A percentile compares a stretch with the other conserved stretches of the same genome.
Evolutionary conservation across 345 rosid genomes (phyloP).

Genomic region (Punica granatum): DNA sequence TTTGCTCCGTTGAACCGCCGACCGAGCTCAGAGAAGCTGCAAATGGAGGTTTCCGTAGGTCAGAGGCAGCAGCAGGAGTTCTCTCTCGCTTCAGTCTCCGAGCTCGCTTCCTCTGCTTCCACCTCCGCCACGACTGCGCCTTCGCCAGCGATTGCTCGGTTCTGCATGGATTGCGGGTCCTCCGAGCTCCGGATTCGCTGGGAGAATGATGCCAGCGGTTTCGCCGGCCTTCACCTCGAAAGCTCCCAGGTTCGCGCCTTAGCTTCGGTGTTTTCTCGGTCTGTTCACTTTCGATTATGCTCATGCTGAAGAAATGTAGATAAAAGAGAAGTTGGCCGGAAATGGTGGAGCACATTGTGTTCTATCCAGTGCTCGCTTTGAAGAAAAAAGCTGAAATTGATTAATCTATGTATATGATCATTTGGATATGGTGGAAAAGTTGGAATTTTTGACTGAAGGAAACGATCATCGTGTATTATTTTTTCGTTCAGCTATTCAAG

Average conservation of each 20-base stretch:
- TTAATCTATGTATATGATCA: neutral
- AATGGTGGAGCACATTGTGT: neutral
- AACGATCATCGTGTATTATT: neutral
- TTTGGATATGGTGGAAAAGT: neutral
- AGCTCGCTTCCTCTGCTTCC: constrained; percentile 42
- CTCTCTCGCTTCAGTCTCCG: constrained; percentile 45
- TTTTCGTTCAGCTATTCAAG: constrained; percentile 60
- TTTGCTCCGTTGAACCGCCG: neutral
- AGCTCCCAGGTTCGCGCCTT: constrained; percentile 4
- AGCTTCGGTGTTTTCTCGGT: neutral
- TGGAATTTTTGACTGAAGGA: neutral
- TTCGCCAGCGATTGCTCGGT: constrained; percentile 46
- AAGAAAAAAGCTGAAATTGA: neutral
- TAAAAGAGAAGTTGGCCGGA: neutral
- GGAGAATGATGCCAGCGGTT: constrained; percentile 28
- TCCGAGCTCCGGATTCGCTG: constrained; percentile 45
- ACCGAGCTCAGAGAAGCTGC: neutral
- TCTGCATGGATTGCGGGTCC: constrained; percentile 37
- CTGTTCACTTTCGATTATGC: neutral
- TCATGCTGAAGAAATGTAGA: neutral
- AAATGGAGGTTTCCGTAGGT: constrained; percentile 19
- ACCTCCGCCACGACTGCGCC: constrained; percentile 27
- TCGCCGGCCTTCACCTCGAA: constrained; percentile 19
- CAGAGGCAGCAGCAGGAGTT: constrained; percentile 34
- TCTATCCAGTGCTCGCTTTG: neutral